Evolutionary conservation across 768 basidiomycete species (phyloP).

Genomic region (Lentinus brumalis): DNA sequence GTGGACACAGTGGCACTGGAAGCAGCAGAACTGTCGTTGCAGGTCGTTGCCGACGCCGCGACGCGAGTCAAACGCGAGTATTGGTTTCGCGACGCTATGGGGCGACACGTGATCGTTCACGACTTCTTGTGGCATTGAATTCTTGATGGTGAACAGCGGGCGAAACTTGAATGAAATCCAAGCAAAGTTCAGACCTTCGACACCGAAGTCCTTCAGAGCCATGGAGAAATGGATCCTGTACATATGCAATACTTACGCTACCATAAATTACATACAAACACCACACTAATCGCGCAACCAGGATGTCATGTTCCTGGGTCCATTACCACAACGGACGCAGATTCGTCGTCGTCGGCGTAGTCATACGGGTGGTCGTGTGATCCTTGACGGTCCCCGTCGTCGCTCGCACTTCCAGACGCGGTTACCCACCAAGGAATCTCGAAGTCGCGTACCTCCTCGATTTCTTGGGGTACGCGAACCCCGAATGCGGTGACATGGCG

Average conservation of each 20-base stretch:
- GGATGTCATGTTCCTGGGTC: constrained; percentile 5
- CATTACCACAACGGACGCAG: constrained; percentile 3
- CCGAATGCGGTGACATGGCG: constrained; percentile 65
- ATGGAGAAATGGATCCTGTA: not conserved
- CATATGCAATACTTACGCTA: constrained; percentile 19
- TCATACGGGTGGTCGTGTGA: constrained; percentile 14
- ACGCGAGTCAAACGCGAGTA: no score
- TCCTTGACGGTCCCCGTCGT: constrained; percentile 12
- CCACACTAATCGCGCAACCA: not conserved
- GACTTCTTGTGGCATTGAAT: no score
- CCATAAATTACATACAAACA: not conserved
- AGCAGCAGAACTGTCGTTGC: no score
- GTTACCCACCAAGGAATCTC: constrained; percentile 58
- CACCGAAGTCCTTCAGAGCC: no score
- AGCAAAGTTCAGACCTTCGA: no score
- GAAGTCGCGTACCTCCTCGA: constrained; percentile 55
- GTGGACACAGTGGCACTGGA: no score
- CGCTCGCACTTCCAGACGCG: constrained; percentile 12
- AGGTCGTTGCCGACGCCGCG: no score
- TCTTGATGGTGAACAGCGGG: no score
- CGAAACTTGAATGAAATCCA: no score
- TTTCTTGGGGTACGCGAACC: constrained; percentile 49
- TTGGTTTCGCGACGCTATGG: no score
- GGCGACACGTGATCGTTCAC: no score
- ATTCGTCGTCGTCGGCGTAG: constrained; percentile 11